These are phyloP conservation scores for Xylariaceae sp. DNA, from an alignment of 2,329 filamentous ascomycete species.

Conservation along the genomic window DNA sequence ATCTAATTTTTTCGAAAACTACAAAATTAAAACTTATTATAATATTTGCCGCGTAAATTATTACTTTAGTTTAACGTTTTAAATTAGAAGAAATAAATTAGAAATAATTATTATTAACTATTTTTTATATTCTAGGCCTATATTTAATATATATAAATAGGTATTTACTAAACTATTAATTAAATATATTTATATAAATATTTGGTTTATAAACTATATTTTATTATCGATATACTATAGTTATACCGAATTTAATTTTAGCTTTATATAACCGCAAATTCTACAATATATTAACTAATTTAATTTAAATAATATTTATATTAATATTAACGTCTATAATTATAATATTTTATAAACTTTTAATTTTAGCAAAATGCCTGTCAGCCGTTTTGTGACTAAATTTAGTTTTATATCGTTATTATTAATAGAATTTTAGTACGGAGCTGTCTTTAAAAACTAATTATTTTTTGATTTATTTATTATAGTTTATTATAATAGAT, in stretches of 20 bases:
- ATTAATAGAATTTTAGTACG: constrained; percentile 53
- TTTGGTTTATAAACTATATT: constrained; percentile 56
- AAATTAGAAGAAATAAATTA: constrained; percentile 57
- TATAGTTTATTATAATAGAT: constrained; percentile 55
- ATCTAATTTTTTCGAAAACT: constrained; percentile 51
- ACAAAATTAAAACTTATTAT: constrained; percentile 52
- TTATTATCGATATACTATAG: constrained; percentile 59
- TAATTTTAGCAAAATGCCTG: constrained; percentile 50
- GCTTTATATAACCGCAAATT: constrained; percentile 47
- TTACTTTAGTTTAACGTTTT: constrained; percentile 50
- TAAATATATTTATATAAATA: constrained; percentile 54
- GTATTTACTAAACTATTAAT: constrained; percentile 54
- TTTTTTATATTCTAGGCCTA: constrained; percentile 38
- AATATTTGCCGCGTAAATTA: constrained; percentile 51
- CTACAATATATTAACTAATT: constrained; percentile 51
- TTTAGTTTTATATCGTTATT: constrained; percentile 64
- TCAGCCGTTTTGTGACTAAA: constrained; percentile 59
- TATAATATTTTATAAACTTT: constrained; percentile 51
- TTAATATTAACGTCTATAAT: constrained; percentile 59
- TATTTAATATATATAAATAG: constrained; percentile 51
- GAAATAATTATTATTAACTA: constrained; percentile 49
- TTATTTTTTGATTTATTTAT: constrained; percentile 55
- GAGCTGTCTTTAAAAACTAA: constrained; percentile 47
- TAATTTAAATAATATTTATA: constrained; percentile 51
- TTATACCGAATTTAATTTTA: constrained; percentile 51